Evolutionary conservation across 257 asterid species (phyloP), one percentile per base, ranked within the genome.

Genomic region (Galeopsis tetrahit): DNA sequence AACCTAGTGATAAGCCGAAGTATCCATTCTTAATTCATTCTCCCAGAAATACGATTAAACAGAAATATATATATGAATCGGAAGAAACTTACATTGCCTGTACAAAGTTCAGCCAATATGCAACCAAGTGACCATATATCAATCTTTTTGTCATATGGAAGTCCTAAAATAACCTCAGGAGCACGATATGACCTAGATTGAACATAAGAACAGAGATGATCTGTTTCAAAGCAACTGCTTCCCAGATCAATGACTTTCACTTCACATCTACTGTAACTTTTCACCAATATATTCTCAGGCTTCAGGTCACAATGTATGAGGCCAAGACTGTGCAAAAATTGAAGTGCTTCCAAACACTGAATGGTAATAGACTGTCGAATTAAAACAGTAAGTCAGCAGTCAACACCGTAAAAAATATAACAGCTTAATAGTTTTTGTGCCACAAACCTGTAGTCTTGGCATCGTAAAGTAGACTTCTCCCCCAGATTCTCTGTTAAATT

Each of bases 401-500:
- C 0, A 13, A 46, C n/a, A 64, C 34, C 44, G 68, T 34, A 48
- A 71, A 11, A 48, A 68, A 65, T 7, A 46, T 38, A 7, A 6
- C 53, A 63, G 72, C 17, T 44, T 44, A 64, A 34, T 55, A 43
- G 58, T 52, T 11, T 36, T 44, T 21, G 49, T 53, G 56, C 52
- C n/a, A 61, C 81, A 58, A 64, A 89, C 96, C 90, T 89, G 96
- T 21, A 89, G 81, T 69, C 96, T 86, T 15, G 96, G 92, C 96
- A 89, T 89, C 6, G 96, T 89, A 74, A 89, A 89, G 86, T 89
- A 89, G 69, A 89, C 96, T 75, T 89, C 96, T 73, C 96, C 96
- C 5, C 96, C 96, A 64, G 96, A 85, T 85, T 89, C 96, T 83
- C 92, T 74, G 74, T 89, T 89, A 67, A 85, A 89, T 80, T 86